phyloP scores from a whole-genome alignment of 495 filamentous ascomycete genomes.

The Aspergillus heteromorphus region DNA sequence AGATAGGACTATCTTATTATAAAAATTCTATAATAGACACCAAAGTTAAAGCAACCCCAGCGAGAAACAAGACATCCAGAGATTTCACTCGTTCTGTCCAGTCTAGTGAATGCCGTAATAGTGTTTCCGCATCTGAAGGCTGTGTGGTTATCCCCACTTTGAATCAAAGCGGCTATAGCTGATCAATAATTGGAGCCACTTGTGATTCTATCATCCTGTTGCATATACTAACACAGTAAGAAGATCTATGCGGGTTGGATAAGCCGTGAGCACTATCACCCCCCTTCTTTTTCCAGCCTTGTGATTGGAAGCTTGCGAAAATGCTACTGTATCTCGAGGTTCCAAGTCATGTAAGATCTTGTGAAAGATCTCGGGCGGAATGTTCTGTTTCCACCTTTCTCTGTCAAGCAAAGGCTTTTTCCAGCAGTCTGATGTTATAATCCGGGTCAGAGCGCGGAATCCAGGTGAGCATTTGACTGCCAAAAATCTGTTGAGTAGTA shows the following conservation, averaged over 20 bases:
- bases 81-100: background rate
- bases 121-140: background rate
- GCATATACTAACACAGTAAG: background rate
- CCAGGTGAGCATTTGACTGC: slow-evolving; percentile 11
- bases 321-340: slow-evolving; percentile 12
- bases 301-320: slow-evolving; percentile 15
- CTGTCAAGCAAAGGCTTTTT: slow-evolving; percentile 1
- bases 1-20: too few relatives aligned
- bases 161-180: background rate
- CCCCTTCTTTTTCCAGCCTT: too few relatives aligned
- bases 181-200: background rate
- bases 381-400: slow-evolving; percentile 5
- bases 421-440: slow-evolving; percentile 14
- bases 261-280: too few relatives aligned
- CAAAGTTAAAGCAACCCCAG: too few relatives aligned
- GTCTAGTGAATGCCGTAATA: background rate
- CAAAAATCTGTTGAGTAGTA: slow-evolving; percentile 5
- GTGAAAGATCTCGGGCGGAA: slow-evolving; percentile 10
- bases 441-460: slow-evolving; percentile 8
- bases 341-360: slow-evolving; percentile 7
- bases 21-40: too few relatives aligned
- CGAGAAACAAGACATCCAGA: background rate
- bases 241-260: background rate
- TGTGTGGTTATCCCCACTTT: background rate
- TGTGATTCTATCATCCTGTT: background rate